Base-by-base conservation (phyloP, 495 filamentous ascomycete species). In the Aspergillus leporis region DNA sequence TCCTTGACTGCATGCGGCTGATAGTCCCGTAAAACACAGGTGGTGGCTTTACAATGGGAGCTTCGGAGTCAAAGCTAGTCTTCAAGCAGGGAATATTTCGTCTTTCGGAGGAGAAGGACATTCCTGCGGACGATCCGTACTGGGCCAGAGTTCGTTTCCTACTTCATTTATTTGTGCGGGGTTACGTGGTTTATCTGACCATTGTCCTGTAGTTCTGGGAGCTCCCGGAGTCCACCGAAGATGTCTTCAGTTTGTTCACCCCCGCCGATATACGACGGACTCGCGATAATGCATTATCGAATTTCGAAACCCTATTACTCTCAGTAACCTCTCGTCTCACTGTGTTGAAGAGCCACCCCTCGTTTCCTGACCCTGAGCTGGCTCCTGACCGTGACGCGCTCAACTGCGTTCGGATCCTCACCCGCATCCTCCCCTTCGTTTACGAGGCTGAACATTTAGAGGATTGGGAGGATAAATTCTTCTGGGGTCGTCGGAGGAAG, bases 1-100 rank as follows among this genome's bases (percentile, higher is more conserved):
- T 52, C n/a, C 34, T 46, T 51, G 45, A 49, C 67, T 74, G 62
- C 53, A 73, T 75, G 74, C 69, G 56, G 61, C 61, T 51, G 41
- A 45, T 48, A 56, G 34, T 40, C 55, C 60, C 62, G 55, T 75
- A 64, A 65, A 41, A 38, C 31, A 36, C 43, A 52, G 36, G 51
- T 47, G 50, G 58, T 55, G 55, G 57, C 56, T 65, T 71, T 67
- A 72, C 62, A 55, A 99, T 99, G 94, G 94, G 94, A 71, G 94
- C 94, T 68, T 97, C 94, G 73, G 95, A 99, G 80, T 97, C 93
- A 62, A 99, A 99, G 85, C 88, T 97, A 66, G 90, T 92, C 66
- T 98, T 99, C 85, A 99, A 98, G 76, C 90, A 97, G 74, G 94
- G 93, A 72, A 97, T 99, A 79, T 99, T 99, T 79, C 87, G 89